Conservation (phyloP, 23 red algal species). For the Gracilariopsis chorda region DNA sequence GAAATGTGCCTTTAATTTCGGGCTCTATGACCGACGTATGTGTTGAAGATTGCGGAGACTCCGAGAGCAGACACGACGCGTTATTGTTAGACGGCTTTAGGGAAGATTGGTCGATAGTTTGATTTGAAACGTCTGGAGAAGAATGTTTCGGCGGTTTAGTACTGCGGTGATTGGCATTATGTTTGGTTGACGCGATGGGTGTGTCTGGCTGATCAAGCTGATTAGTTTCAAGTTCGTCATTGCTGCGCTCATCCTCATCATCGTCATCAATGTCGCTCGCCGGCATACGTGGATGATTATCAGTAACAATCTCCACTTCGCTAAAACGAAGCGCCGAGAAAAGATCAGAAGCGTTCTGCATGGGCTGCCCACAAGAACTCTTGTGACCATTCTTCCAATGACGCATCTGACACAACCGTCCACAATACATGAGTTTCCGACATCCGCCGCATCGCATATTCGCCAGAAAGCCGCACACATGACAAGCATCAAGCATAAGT, state of each 20-base stretch:
- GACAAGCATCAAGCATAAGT: background rate
- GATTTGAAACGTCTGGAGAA: too few species aligned
- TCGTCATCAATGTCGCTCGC: conserved; percentile 15
- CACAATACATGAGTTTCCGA: conserved; percentile 23
- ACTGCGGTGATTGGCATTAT: too few species aligned
- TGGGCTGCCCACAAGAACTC: background rate
- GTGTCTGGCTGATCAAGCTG: too few species aligned
- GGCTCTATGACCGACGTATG: background rate
- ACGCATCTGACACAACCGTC: background rate
- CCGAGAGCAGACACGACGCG: too few species aligned
- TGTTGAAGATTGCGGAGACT: too few species aligned
- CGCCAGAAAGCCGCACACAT: conserved; percentile 31
- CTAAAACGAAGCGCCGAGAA: background rate
- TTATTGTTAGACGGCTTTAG: too few species aligned
- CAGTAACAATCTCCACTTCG: conserved; percentile 51
- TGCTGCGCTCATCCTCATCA: background rate
- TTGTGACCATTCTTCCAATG: conserved; percentile 45
- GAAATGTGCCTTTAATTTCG: conserved; percentile 15
- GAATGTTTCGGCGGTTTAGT: too few species aligned
- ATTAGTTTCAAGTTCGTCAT: background rate
- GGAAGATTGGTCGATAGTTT: too few species aligned
- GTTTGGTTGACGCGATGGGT: too few species aligned
- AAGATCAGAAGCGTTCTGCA: background rate
- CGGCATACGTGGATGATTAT: conserved; percentile 8
- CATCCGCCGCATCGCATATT: conserved; percentile 12